Evolutionary conservation across 495 filamentous ascomycete genomes (phyloP).

Genomic region (Penicillium paxilli): DNA sequence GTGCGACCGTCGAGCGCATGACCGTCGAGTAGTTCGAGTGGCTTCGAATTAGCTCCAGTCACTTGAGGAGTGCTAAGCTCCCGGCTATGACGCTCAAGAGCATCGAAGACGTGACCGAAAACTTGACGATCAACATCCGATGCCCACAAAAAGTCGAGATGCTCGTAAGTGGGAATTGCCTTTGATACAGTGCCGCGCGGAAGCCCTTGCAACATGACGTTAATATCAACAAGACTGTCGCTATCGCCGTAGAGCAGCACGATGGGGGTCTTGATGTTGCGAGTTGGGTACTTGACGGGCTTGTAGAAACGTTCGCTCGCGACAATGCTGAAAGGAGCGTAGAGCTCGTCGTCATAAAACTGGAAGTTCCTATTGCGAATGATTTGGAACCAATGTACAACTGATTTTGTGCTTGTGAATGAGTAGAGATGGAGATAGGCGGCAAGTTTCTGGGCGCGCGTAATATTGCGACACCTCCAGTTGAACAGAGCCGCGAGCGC

Average conservation of each 20-base stretch:
- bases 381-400: conserved; percentile 99
- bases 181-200: conserved; percentile 80
- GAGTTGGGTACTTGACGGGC: conserved; percentile 92
- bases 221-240: conserved; percentile 93
- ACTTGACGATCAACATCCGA: conserved; percentile 79
- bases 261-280: conserved; percentile 95
- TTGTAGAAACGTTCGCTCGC: conserved; percentile 72
- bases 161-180: conserved; percentile 87
- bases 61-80: neutral
- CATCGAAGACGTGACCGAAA: conserved; percentile 86
- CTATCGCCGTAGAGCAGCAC: conserved; percentile 90
- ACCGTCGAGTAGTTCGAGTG: conserved; percentile 19
- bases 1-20: neutral
- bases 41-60: neutral
- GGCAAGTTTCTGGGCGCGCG: conserved; percentile 84
- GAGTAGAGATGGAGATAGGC: conserved; percentile 97
- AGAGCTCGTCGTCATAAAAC: conserved; percentile 96
- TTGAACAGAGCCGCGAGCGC: conserved; percentile 81
- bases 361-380: conserved; percentile 94
- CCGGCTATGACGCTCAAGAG: conserved; percentile 63
- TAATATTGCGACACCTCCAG: conserved; percentile 87
- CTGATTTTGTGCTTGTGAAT: conserved; percentile 91
- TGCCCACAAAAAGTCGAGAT: conserved; percentile 97
- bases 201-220: conserved; percentile 85
- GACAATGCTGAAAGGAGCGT: conserved; percentile 58